Percentiles rank a stretch among this genome's conserved stretches.
Conservation (phyloP, 768 basidiomycete species). For the Amanita fuliginea region DNA sequence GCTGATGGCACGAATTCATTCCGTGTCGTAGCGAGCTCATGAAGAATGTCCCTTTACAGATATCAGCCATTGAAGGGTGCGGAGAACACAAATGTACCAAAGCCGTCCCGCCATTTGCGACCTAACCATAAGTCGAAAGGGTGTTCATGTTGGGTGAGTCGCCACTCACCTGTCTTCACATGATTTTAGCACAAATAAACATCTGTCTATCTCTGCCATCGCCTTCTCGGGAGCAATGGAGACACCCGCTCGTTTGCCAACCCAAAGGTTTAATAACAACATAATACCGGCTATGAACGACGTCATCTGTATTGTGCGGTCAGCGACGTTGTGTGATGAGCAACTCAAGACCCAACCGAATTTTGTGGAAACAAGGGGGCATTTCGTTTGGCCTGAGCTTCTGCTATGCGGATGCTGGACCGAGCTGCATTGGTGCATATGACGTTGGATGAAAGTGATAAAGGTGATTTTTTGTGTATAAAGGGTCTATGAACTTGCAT, state of each 20-base stretch:
- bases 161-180: constrained; percentile 23
- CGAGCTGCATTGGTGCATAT: constrained; percentile 68
- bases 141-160: neutral
- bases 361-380: constrained; percentile 19
- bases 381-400: constrained; percentile 33
- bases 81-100: constrained; percentile 13
- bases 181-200: constrained; percentile 32
- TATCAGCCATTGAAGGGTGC: constrained; percentile 13
- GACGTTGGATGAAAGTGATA: constrained; percentile 46
- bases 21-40: constrained; percentile 43
- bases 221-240: constrained; percentile 29
- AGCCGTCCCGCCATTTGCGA: constrained; percentile 29
- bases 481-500: constrained; percentile 68
- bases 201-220: constrained; percentile 39
- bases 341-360: constrained; percentile 15
- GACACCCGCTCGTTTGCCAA: constrained; percentile 27
- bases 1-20: constrained; percentile 33
- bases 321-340: neutral
- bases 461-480: constrained; percentile 29
- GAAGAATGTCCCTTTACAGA: constrained; percentile 41
- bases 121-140: constrained; percentile 9
- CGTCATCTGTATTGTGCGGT: constrained; percentile 15
- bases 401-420: constrained; percentile 58
- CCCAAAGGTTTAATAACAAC: constrained; percentile 48
- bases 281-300: constrained; percentile 33